Evolutionary conservation across 441 rosid species (phyloP).

Genomic region (Bruguiera hainesii): DNA sequence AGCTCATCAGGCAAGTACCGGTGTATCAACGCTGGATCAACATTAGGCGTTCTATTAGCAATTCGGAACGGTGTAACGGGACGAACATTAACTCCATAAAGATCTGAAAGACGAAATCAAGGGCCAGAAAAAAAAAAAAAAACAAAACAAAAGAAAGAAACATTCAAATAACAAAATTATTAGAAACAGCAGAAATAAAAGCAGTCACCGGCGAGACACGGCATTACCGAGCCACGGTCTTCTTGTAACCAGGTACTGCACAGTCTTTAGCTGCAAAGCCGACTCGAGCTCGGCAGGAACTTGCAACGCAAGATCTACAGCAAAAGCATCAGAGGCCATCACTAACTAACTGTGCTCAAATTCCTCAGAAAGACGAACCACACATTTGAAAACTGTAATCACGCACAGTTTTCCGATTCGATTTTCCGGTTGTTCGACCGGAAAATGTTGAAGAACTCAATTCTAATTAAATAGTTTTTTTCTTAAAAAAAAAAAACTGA

Average conservation of each 20-base stretch:
- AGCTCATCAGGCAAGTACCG: slow-evolving; percentile 91
- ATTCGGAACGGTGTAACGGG: slow-evolving; percentile 88
- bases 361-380: too few relatives aligned
- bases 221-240: slow-evolving; percentile 92
- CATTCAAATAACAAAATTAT: not conserved
- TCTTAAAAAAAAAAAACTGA: too few relatives aligned
- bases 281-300: slow-evolving; percentile 82
- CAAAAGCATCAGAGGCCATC: not conserved
- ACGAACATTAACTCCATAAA: slow-evolving; percentile 81
- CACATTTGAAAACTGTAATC: too few relatives aligned
- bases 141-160: not conserved
- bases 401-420: too few relatives aligned
- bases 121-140: not conserved
- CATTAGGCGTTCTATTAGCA: slow-evolving; percentile 49
- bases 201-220: too few relatives aligned
- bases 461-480: too few relatives aligned
- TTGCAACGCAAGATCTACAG: slow-evolving; percentile 42
- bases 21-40: slow-evolving; percentile 75
- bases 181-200: not conserved
- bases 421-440: too few relatives aligned
- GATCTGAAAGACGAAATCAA: slow-evolving; percentile 46
- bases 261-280: slow-evolving; percentile 70
- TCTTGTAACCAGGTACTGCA: slow-evolving; percentile 58
- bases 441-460: too few relatives aligned
- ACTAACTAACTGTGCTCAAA: too few relatives aligned